A percentile compares a stretch with the other conserved stretches of the same genome.
These are phyloP conservation scores for Hymenoscyphus repandus DNA, from an alignment of 2,329 filamentous ascomycete species.

Conservation along the genomic window DNA sequence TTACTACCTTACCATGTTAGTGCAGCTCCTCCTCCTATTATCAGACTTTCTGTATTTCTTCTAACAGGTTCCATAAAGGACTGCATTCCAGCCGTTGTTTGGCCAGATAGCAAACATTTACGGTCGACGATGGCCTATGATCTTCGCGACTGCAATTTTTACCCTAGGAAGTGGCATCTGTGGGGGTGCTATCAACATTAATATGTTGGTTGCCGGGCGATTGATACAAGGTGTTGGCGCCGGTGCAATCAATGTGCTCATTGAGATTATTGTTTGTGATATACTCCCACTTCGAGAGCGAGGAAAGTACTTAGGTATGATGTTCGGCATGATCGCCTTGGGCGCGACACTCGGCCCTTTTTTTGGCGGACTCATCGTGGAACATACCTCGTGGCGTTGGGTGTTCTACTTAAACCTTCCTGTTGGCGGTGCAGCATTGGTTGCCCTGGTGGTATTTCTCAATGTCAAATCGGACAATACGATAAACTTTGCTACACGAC, in stretches of 20 bases:
- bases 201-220: constrained; percentile 46
- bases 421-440: constrained; percentile 7
- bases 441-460: constrained; percentile 6
- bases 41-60: too few species aligned
- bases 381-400: constrained; percentile 19
- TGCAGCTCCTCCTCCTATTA: too few species aligned
- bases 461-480: not conserved
- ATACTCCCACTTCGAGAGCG: not conserved
- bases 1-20: too few species aligned
- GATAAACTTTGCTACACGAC: not conserved
- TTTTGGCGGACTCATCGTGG: constrained; percentile 21
- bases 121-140: constrained; percentile 38
- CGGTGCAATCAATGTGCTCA: not conserved
- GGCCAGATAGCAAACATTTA: not conserved
- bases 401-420: constrained; percentile 52
- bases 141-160: constrained; percentile 42
- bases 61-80: too few species aligned
- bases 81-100: not conserved
- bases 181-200: constrained; percentile 40
- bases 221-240: constrained; percentile 37
- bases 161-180: constrained; percentile 47
- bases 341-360: not conserved
- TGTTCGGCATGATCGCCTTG: not conserved
- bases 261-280: not conserved
- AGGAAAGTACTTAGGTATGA: not conserved